Percentiles rank a stretch among this genome's conserved stretches.
Conservation (phyloP, 2,329 filamentous ascomycete genomes). For the Claviceps monticola region DNA sequence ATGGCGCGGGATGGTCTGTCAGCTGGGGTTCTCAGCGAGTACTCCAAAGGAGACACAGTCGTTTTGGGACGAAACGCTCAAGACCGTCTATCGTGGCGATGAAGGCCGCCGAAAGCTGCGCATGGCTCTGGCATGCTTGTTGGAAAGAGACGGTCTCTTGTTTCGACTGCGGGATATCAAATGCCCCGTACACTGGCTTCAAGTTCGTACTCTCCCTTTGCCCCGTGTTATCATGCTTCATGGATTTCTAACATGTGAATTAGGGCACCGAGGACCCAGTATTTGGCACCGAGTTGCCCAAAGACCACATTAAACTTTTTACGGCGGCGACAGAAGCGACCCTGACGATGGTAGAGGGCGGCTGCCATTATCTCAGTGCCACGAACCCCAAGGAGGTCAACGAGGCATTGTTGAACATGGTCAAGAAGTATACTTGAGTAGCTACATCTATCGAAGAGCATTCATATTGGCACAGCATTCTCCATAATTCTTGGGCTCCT, state of each 20-base stretch:
- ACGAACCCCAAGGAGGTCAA: constrained; percentile 33
- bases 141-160: constrained; percentile 34
- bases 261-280: constrained; percentile 33
- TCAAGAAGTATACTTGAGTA: constrained; percentile 18
- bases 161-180: constrained; percentile 30
- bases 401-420: constrained; percentile 29
- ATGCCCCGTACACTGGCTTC: constrained; percentile 39
- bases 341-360: constrained; percentile 28
- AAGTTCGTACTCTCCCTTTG: constrained; percentile 19
- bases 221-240: background rate
- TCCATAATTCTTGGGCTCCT: too few species aligned
- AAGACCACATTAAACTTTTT: constrained; percentile 38
- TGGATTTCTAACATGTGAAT: background rate
- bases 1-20: constrained; percentile 31
- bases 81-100: constrained; percentile 33
- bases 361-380: constrained; percentile 34
- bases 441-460: background rate
- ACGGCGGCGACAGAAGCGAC: constrained; percentile 29
- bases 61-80: constrained; percentile 33
- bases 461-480: too few species aligned
- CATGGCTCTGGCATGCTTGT: constrained; percentile 29
- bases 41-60: constrained; percentile 21
- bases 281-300: constrained; percentile 24
- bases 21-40: constrained; percentile 31
- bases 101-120: constrained; percentile 34